Evolutionary conservation across 2,329 filamentous ascomycete species (phyloP), one percentile per base, ranked within the genome.

Genomic region (Alternaria arborescens): DNA sequence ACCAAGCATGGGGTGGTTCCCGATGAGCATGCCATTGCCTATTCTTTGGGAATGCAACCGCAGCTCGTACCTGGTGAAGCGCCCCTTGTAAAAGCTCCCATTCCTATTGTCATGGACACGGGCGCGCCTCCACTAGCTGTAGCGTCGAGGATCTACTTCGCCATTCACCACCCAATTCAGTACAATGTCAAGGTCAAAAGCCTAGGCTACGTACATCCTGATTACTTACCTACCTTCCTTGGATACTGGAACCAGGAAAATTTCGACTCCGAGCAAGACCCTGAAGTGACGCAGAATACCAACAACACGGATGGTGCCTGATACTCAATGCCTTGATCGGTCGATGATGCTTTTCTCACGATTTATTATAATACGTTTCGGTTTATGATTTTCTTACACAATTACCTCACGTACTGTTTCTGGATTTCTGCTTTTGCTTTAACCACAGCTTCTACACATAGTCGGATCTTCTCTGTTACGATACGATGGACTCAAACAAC

Each of bases 171-270:
- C 2, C 58, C 58, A 0, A 52, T 61, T 3, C 53, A 58, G 6
- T 53, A 57, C 14, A 52, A 56, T 5, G 52, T 60, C 4, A 60
- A 60, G 11, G 58, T 59, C 0, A 55, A 59, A 24, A 5, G 51
- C 1, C 1, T 60, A 1, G 52, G 52, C 14, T 4, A 36, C 10
- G 58, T 60, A 0, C 22, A 51, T 5, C 11, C 30, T 0, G 40
- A 46, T 3, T 28, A 14, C 3, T 0, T 60, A 1, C 32, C 46
- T 2, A 40, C 16, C 1, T 34, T 60, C 8, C 36, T 56, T 6
- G 58, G 58, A 1, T 52, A 60, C 24, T 60, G 52, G 58, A 47
- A 51, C 5, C 30, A 46, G 30, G 52, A 56, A 40, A 52, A 56
- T 4, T 5, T 0, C 3, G 50, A 52, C 2, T 50, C 46, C 2